Evolutionary conservation across 2,329 filamentous ascomycete species (phyloP).

Genomic region (Eutypella sp.): DNA sequence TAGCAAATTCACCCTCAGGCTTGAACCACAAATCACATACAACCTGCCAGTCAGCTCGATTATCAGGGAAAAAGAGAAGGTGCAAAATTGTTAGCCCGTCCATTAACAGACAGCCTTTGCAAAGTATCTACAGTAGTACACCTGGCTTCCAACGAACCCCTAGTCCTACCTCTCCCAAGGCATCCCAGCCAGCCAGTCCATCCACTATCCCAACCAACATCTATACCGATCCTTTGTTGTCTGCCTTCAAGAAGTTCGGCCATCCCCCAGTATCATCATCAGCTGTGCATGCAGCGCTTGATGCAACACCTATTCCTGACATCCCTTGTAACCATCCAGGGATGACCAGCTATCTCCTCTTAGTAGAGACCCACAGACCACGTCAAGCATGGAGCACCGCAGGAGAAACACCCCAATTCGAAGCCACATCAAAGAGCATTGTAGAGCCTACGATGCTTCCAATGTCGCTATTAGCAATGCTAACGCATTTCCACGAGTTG

Average conservation of each 20-base stretch:
- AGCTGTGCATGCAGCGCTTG: no score
- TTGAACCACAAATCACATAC: slow-evolving; percentile 25
- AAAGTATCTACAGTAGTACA: slow-evolving; percentile 10
- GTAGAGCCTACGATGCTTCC: neutral
- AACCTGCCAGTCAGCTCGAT: neutral
- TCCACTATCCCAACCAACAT: no score
- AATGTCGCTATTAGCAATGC: neutral
- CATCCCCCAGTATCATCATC: no score
- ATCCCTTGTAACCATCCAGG: no score
- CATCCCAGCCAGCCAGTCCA: neutral
- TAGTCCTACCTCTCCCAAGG: neutral
- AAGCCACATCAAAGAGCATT: neutral
- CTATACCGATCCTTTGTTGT: no score
- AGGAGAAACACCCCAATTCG: neutral
- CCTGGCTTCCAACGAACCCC: neutral
- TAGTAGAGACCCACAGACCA: neutral
- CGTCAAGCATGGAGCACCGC: neutral
- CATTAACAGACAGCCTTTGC: slow-evolving; percentile 16
- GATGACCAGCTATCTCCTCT: neutral
- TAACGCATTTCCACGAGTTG: no score
- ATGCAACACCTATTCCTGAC: no score
- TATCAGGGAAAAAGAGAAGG: slow-evolving; percentile 17
- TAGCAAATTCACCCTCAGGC: slow-evolving; percentile 20
- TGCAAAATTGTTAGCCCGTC: slow-evolving; percentile 26
- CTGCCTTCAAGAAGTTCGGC: no score